Percentiles rank a stretch among this genome's conserved stretches.
These are phyloP conservation scores for Aspergillus clavatus DNA, from an alignment of 2,329 filamentous ascomycete species.

Conservation along the genomic window DNA sequence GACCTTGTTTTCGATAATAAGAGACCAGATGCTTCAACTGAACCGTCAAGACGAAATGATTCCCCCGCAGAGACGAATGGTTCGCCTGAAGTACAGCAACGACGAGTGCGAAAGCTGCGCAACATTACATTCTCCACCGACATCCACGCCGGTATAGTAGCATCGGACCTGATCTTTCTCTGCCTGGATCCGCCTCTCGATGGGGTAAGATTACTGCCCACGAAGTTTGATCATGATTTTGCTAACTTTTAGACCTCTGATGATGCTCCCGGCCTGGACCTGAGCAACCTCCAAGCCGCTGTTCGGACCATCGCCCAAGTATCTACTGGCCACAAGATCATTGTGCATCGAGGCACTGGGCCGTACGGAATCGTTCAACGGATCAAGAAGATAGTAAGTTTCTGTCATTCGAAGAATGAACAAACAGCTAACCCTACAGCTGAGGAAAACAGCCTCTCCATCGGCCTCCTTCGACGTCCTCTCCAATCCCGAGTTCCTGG, in stretches of 20 bases:
- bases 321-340: slow-evolving; percentile 16
- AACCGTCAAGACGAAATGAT: neutral
- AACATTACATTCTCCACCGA: slow-evolving; percentile 20
- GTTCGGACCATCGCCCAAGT: slow-evolving; percentile 16
- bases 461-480: slow-evolving; percentile 16
- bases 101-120: slow-evolving; percentile 7
- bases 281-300: slow-evolving; percentile 5
- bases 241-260: neutral
- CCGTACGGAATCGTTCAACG: slow-evolving; percentile 14
- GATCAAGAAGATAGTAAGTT: slow-evolving; percentile 14
- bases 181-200: slow-evolving; percentile 7
- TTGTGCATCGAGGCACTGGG: slow-evolving; percentile 16
- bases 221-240: neutral
- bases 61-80: too few species aligned
- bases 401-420: neutral
- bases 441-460: slow-evolving; percentile 13
- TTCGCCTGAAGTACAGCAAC: neutral
- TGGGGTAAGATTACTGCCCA: neutral
- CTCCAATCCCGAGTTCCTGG: slow-evolving; percentile 17
- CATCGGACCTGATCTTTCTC: slow-evolving; percentile 18
- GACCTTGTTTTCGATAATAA: slow-evolving; percentile 15
- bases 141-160: slow-evolving; percentile 11
- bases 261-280: slow-evolving; percentile 1
- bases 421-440: neutral
- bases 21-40: neutral